phyloP scores from a whole-genome alignment of 2,329 filamentous ascomycete genomes.

The Myriosclerotinia duriaeana region DNA sequence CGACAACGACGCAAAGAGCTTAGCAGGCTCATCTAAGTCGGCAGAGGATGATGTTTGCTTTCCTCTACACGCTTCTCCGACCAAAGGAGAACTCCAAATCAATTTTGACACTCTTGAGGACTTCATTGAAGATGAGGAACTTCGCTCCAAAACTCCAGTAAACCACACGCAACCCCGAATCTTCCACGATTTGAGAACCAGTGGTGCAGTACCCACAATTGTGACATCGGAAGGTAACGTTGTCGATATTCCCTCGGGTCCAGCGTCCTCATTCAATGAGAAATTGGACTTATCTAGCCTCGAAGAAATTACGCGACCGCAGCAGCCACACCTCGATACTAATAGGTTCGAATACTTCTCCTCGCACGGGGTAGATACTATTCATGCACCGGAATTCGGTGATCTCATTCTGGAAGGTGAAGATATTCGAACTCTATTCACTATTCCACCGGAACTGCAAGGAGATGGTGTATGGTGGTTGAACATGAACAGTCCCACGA shows the following conservation, averaged over 20 bases:
- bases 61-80: slow-evolving; percentile 63
- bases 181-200: slow-evolving; percentile 39
- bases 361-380: slow-evolving; percentile 88
- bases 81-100: slow-evolving; percentile 76
- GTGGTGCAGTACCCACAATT: slow-evolving; percentile 27
- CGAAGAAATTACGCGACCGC: slow-evolving; percentile 32
- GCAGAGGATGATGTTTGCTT: slow-evolving; percentile 90
- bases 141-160: slow-evolving; percentile 45
- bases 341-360: slow-evolving; percentile 97
- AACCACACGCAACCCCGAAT: slow-evolving; percentile 38
- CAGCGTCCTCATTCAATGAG: slow-evolving; percentile 49
- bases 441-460: slow-evolving; percentile 60
- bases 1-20: slow-evolving; percentile 61
- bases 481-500: slow-evolving; percentile 85
- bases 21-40: slow-evolving; percentile 65
- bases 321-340: slow-evolving; percentile 53
- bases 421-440: slow-evolving; percentile 83
- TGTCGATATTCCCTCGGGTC: slow-evolving; percentile 50
- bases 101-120: slow-evolving; percentile 94
- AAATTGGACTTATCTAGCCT: slow-evolving; percentile 49
- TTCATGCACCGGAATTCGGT: slow-evolving; percentile 85
- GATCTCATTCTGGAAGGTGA: slow-evolving; percentile 88
- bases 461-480: slow-evolving; percentile 95
- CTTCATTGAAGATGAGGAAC: slow-evolving; percentile 70
- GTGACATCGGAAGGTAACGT: slow-evolving; percentile 57